These are phyloP conservation scores for Fusarium tanahbumbuense DNA, from an alignment of 2,329 filamentous ascomycete genomes.

Conservation along the genomic window DNA sequence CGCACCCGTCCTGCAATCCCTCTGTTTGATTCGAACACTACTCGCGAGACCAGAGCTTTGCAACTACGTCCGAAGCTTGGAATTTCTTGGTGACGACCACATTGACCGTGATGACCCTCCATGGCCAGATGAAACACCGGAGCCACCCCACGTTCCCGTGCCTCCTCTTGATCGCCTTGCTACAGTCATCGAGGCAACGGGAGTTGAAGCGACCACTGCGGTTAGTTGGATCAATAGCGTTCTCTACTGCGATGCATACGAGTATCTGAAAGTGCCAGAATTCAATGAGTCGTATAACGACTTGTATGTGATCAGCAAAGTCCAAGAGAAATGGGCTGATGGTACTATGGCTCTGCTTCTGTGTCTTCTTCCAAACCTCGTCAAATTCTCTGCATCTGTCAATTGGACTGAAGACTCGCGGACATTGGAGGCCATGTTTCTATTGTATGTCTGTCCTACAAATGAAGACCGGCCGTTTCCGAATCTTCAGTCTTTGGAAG, in stretches of 20 bases:
- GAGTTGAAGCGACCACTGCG: rapidly evolving
- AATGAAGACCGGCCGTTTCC: rapidly evolving
- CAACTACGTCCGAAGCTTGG: not conserved
- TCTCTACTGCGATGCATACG: not conserved
- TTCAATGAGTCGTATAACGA: no score
- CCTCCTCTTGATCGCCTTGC: not conserved
- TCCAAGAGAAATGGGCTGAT: not conserved
- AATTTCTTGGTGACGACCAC: not conserved
- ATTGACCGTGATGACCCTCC: not conserved
- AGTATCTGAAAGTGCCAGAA: not conserved
- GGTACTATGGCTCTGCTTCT: not conserved
- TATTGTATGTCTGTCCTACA: not conserved
- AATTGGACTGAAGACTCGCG: not conserved
- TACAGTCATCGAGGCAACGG: not conserved
- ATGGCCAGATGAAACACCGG: not conserved
- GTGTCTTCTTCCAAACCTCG: not conserved
- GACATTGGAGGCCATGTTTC: not conserved
- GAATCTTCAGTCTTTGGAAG: not conserved
- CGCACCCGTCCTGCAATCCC: not conserved
- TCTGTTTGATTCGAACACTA: not conserved
- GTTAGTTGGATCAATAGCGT: not conserved
- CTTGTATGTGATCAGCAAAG: no score
- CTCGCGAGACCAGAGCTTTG: not conserved
- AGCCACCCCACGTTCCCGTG: not conserved
- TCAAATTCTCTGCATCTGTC: not conserved